A percentile compares a stretch with the other conserved stretches of the same genome.
These are phyloP conservation scores for Kandelia obovata DNA, from an alignment of 345 rosid species.

Conservation along the genomic window DNA sequence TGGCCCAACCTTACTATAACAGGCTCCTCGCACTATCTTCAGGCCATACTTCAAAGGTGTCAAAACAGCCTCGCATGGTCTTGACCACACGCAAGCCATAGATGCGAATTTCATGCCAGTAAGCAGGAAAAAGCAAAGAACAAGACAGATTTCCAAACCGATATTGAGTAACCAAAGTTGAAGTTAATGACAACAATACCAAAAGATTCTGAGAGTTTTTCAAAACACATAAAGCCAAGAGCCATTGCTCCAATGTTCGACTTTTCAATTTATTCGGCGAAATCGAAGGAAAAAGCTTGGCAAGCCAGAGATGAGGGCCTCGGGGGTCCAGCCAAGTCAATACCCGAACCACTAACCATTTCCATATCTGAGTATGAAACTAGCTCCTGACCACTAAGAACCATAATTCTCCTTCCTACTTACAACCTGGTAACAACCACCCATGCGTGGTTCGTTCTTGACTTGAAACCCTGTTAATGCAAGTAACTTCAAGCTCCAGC, in stretches of 20 bases:
- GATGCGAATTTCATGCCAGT: too few relatives aligned
- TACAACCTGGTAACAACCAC: neutral
- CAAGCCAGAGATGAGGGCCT: constrained; percentile 9
- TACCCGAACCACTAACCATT: constrained; percentile 38
- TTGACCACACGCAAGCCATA: too few relatives aligned
- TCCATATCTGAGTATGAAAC: neutral
- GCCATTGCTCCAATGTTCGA: neutral
- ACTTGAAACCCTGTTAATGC: constrained; percentile 24
- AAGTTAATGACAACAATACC: neutral
- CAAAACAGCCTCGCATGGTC: too few relatives aligned
- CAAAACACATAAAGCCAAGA: neutral
- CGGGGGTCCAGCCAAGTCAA: constrained; percentile 30
- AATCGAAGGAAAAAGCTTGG: neutral
- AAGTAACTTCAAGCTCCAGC: neutral
- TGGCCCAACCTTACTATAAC: too few relatives aligned
- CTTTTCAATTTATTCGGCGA: neutral
- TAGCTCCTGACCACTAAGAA: neutral
- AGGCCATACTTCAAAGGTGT: too few relatives aligned
- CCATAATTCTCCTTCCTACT: neutral
- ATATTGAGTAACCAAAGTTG: neutral
- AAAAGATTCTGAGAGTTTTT: neutral
- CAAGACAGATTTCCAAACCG: too few relatives aligned
- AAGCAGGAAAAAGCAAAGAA: too few relatives aligned
- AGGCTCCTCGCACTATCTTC: too few relatives aligned
- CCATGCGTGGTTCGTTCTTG: constrained; percentile 44